These are phyloP conservation scores for Glycyrrhiza uralensis DNA, from an alignment of 306 rosid genomes.

Conservation along the genomic window DNA sequence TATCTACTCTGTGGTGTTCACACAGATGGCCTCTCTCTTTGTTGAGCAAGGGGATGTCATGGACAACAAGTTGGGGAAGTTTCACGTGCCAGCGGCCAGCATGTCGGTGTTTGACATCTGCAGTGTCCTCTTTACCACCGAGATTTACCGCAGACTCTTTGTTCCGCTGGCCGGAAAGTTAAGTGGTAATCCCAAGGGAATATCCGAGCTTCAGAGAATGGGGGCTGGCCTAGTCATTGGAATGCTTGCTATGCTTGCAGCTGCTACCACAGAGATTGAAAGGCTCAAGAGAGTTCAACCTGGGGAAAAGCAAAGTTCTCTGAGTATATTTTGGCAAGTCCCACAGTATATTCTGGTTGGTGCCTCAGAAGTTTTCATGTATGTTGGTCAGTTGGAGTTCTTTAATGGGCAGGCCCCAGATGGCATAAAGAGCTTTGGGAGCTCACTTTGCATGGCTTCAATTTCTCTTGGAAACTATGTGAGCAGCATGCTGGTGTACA, in stretches of 20 bases:
- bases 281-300: conserved; percentile 32
- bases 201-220: conserved; percentile 60
- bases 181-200: conserved; percentile 41
- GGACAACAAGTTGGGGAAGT: conserved; percentile 33
- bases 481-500: conserved; percentile 42
- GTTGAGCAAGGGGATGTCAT: conserved; percentile 68
- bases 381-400: conserved; percentile 55
- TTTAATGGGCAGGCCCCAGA: conserved; percentile 58
- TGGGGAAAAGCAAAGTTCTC: conserved; percentile 33
- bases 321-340: conserved; percentile 44
- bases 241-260: conserved; percentile 53
- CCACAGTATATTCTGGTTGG: conserved; percentile 63
- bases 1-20: conserved; percentile 56
- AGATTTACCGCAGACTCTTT: conserved; percentile 41
- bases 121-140: conserved; percentile 47
- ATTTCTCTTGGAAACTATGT: conserved; percentile 59
- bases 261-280: conserved; percentile 41
- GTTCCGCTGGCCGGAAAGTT: conserved; percentile 42
- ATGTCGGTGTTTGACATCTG: conserved; percentile 59
- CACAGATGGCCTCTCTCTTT: conserved; percentile 69
- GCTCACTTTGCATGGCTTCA: conserved; percentile 67
- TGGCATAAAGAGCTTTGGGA: conserved; percentile 59
- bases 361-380: conserved; percentile 62
- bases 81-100: conserved; percentile 57
- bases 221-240: conserved; percentile 57